These are phyloP conservation scores for Suillus bovinus DNA, from an alignment of 768 basidiomycete species.

Conservation along the genomic window DNA sequence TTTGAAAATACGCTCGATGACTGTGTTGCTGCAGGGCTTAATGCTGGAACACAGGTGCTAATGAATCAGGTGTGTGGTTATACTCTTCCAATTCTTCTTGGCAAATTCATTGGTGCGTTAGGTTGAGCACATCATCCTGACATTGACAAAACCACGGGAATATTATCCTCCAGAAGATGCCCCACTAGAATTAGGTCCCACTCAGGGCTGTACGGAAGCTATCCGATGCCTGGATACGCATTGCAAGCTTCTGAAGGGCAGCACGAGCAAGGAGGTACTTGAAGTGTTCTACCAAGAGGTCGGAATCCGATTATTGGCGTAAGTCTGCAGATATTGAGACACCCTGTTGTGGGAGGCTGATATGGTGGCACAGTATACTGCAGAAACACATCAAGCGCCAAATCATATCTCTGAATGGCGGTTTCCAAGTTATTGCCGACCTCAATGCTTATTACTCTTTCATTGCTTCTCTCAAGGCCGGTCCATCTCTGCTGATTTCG, in stretches of 20 bases:
- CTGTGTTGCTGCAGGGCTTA: conserved; percentile 89
- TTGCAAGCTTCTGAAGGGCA: conserved; percentile 88
- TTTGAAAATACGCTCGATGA: conserved; percentile 94
- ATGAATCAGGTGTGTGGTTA: conserved; percentile 78
- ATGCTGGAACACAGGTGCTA: conserved; percentile 92
- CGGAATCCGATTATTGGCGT: conserved; percentile 86
- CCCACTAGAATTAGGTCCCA: conserved; percentile 80
- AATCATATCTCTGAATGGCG: conserved; percentile 92
- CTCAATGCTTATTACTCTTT: conserved; percentile 92
- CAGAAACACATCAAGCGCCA: conserved; percentile 97
- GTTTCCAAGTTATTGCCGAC: conserved; percentile 95
- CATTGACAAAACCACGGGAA: conserved; percentile 78
- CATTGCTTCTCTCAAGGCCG: conserved; percentile 80
- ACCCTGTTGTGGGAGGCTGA: background rate
- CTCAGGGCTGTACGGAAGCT: conserved; percentile 85
- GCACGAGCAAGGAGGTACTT: conserved; percentile 92
- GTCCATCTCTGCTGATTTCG: background rate
- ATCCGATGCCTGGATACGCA: conserved; percentile 89
- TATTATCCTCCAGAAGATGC: conserved; percentile 88
- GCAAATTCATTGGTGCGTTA: conserved; percentile 27
- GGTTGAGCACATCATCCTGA: conserved; percentile 93
- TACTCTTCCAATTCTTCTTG: background rate
- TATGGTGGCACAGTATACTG: conserved; percentile 60
- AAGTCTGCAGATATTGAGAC: conserved; percentile 38
- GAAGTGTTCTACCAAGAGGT: conserved; percentile 99